These are phyloP conservation scores for Rutstroemia sp. DNA, from an alignment of 2,329 filamentous ascomycete species.

Conservation along the genomic window DNA sequence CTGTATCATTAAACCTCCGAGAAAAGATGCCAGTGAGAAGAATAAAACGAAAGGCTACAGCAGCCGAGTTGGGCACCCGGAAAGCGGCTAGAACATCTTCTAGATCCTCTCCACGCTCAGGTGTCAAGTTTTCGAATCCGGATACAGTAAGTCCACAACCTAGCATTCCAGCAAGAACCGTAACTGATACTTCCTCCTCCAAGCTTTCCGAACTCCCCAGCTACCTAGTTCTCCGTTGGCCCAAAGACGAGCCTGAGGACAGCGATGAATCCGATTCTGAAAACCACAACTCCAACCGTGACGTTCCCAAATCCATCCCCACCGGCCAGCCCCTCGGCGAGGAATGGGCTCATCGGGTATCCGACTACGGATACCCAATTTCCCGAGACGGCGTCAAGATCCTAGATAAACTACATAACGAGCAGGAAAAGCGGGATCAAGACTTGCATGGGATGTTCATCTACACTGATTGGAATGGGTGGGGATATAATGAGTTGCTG, in stretches of 20 bases:
- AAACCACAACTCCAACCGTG: not conserved
- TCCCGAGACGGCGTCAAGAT: not conserved
- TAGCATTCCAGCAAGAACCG: not conserved
- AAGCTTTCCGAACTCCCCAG: not conserved
- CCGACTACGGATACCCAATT: not conserved
- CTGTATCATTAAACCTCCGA: not conserved
- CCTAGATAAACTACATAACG: not conserved
- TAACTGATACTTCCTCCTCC: not conserved
- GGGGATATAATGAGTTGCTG: slow-evolving; percentile 14
- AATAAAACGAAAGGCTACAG: not conserved
- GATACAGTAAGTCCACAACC: not conserved
- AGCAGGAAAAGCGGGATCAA: slow-evolving; percentile 15
- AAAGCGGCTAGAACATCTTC: not conserved
- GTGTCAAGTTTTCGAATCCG: not conserved
- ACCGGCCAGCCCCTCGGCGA: not conserved
- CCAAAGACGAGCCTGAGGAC: not conserved
- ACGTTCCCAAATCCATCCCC: not conserved
- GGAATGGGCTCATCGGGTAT: not conserved
- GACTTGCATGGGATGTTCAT: slow-evolving; percentile 15
- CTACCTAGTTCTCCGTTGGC: not conserved
- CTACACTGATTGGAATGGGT: slow-evolving; percentile 20
- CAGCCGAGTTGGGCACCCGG: not conserved
- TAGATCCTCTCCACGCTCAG: not conserved
- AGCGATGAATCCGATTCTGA: not conserved
- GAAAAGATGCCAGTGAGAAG: not conserved